Conservation (phyloP, 768 basidiomycete genomes). For the Sarcomyxa edulis region DNA sequence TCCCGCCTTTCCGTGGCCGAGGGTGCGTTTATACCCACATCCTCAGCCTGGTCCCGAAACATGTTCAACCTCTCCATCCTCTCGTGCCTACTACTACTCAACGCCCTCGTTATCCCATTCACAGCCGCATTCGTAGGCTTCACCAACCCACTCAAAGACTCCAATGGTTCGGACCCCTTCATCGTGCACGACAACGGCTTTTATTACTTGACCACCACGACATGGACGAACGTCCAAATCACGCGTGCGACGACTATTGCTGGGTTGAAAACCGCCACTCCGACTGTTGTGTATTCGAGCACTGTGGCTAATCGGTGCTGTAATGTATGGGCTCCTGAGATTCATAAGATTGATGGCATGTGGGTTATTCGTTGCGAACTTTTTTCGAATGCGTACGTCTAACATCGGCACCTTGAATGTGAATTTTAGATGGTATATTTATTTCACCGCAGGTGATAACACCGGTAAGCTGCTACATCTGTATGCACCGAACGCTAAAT, state of each 20-base stretch:
- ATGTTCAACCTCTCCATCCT: too few species aligned
- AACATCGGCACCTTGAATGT: constrained; percentile 10
- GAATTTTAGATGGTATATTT: constrained; percentile 23
- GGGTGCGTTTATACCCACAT: too few species aligned
- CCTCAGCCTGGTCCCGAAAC: too few species aligned
- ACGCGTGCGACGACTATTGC: constrained; percentile 22
- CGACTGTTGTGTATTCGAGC: constrained; percentile 25
- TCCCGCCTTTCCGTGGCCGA: too few species aligned
- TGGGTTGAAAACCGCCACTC: constrained; percentile 29
- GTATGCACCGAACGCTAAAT: neutral
- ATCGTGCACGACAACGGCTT: constrained; percentile 25
- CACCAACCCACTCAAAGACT: constrained; percentile 21
- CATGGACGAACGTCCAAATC: constrained; percentile 25
- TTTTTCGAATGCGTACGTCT: neutral
- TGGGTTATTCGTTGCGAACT: neutral
- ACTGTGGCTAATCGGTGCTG: constrained; percentile 23
- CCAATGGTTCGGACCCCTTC: constrained; percentile 23
- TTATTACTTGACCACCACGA: constrained; percentile 24
- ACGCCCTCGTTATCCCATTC: constrained; percentile 1
- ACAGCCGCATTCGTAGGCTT: constrained; percentile 13
- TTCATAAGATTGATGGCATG: constrained; percentile 25
- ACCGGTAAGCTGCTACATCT: neutral
- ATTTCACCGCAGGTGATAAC: constrained; percentile 15
- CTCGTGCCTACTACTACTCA: too few species aligned
- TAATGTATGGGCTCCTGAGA: constrained; percentile 29